Conservation (phyloP, 75 land plant genomes). For the Pinus taeda region DNA sequence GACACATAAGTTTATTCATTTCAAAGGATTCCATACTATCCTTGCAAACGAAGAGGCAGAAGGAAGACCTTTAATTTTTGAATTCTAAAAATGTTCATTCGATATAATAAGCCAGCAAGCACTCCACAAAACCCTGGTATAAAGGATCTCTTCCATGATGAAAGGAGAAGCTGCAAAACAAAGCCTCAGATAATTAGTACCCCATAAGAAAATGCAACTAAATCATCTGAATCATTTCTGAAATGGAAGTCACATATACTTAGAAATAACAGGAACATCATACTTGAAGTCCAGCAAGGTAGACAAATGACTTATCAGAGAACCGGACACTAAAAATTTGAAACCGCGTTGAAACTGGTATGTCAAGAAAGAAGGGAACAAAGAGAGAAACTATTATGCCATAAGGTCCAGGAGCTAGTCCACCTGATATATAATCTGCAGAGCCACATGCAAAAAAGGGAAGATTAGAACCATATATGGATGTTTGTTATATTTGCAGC, state of each 20-base stretch:
- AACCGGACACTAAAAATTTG: conserved; percentile 65
- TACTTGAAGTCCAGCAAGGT: conserved; percentile 96
- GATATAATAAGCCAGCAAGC: conserved; percentile 77
- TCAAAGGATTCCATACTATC: neutral
- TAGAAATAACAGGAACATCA: conserved; percentile 4
- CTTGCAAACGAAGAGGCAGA: neutral
- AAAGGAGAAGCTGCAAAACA: conserved; percentile 73
- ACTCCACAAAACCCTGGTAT: conserved; percentile 93
- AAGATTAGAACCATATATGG: neutral
- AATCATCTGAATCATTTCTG: neutral
- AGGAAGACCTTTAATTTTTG: conserved; percentile 74
- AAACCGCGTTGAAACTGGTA: conserved; percentile 80
- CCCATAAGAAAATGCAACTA: neutral
- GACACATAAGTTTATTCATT: neutral
- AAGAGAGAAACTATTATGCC: conserved; percentile 90
- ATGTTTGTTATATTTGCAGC: no score
- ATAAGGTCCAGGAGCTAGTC: conserved; percentile 85
- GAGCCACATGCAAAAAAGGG: neutral
- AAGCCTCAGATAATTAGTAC: neutral
- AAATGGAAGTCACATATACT: neutral
- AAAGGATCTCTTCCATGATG: conserved; percentile 85
- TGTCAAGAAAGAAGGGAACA: conserved; percentile 89
- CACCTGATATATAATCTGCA: conserved; percentile 56
- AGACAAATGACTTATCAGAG: conserved; percentile 89
- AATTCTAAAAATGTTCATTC: conserved; percentile 64